Percentiles rank a stretch among this genome's conserved stretches.
These are phyloP conservation scores for Pyracantha coccinea DNA, from an alignment of 331 rosid species.

Conservation along the genomic window DNA sequence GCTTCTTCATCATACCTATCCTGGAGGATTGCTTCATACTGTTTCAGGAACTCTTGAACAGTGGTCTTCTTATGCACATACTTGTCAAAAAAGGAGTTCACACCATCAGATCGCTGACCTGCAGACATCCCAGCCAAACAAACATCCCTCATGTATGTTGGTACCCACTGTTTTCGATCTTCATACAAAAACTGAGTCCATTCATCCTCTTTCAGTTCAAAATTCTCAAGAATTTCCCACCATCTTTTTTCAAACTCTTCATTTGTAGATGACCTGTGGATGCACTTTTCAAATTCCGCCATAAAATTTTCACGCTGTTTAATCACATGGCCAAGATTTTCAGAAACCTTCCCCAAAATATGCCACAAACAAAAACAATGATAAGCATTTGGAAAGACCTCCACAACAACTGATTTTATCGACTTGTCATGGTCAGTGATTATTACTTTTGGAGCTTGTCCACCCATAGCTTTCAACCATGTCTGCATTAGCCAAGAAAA, in stretches of 20 bases:
- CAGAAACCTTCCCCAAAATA: constrained; percentile 72
- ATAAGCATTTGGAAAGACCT: constrained; percentile 53
- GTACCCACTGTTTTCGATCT: constrained; percentile 79
- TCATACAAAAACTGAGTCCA: constrained; percentile 62
- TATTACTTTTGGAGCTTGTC: constrained; percentile 75
- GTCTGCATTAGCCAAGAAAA: constrained; percentile 66
- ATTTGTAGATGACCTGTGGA: constrained; percentile 60
- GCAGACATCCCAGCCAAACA: constrained; percentile 89
- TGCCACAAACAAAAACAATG: constrained; percentile 80
- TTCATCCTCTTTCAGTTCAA: constrained; percentile 77
- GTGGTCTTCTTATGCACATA: constrained; percentile 84
- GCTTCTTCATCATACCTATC: constrained; percentile 99
- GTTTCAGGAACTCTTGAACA: constrained; percentile 74
- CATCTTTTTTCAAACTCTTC: constrained; percentile 91
- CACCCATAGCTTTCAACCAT: constrained; percentile 90
- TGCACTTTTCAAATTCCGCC: constrained; percentile 76
- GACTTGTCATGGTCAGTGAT: constrained; percentile 79
- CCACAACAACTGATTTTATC: constrained; percentile 56
- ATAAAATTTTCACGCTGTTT: constrained; percentile 62
- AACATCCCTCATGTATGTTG: constrained; percentile 60
- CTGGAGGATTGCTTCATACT: constrained; percentile 67
- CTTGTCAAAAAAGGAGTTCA: constrained; percentile 81
- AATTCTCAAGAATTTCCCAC: constrained; percentile 66
- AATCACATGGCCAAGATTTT: constrained; percentile 63
- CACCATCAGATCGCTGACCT: constrained; percentile 80